A percentile compares a stretch with the other conserved stretches of the same genome.
Evolutionary conservation across 148 eudicot species (phyloP).

Genomic region (Linanthus parryae): DNA sequence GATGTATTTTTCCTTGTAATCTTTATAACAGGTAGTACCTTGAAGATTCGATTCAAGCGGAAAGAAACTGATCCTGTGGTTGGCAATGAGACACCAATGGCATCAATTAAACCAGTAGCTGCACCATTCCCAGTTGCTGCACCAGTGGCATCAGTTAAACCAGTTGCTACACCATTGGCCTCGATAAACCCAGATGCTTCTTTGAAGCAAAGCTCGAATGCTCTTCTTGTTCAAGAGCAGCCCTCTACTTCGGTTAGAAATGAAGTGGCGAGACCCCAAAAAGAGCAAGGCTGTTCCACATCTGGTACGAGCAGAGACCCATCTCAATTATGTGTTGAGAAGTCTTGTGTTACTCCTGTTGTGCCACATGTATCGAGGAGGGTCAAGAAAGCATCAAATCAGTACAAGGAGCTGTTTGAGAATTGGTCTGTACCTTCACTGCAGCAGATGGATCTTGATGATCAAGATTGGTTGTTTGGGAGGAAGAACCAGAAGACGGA

Average conservation of each 20-base stretch:
- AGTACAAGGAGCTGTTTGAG: constrained; percentile 32
- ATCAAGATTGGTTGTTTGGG: constrained; percentile 51
- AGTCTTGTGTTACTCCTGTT: neutral
- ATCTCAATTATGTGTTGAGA: no score
- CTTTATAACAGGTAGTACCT: constrained; percentile 37
- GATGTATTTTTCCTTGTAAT: neutral
- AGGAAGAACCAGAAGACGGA: constrained; percentile 15
- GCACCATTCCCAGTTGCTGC: no score
- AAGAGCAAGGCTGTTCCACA: constrained; percentile 7
- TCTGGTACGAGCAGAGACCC: neutral
- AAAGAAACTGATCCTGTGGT: constrained; percentile 18
- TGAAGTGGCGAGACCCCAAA: neutral
- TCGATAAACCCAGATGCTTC: neutral
- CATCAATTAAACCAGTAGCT: constrained; percentile 10
- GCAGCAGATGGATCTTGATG: constrained; percentile 20
- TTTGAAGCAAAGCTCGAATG: neutral
- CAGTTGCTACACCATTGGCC: neutral
- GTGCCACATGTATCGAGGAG: constrained; percentile 3
- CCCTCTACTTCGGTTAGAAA: neutral
- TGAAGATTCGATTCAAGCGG: constrained; percentile 47
- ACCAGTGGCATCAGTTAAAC: constrained; percentile 19
- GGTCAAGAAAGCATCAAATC: constrained; percentile 14
- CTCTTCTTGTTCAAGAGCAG: constrained; percentile 1
- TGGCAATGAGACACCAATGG: constrained; percentile 13
- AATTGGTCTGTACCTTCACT: constrained; percentile 20